These are phyloP conservation scores for Rhodamnia rubescens DNA, from an alignment of 345 rosid species.

Conservation along the genomic window DNA sequence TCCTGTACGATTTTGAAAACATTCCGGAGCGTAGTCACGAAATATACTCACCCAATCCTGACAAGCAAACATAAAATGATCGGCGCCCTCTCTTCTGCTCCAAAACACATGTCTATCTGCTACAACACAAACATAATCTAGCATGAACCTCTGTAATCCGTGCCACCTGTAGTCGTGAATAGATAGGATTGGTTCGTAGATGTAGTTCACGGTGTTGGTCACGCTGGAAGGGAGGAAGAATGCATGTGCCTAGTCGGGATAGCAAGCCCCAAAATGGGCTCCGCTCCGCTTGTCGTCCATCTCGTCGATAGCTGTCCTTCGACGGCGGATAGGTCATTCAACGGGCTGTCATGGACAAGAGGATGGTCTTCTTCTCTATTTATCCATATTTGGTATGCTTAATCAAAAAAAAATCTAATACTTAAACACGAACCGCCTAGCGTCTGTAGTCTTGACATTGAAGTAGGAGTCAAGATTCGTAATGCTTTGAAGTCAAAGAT, in stretches of 20 bases:
- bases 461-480: no score
- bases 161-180: conserved; percentile 17
- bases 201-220: conserved; percentile 15
- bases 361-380: conserved; percentile 61
- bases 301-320: conserved; percentile 10
- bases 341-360: conserved; percentile 33
- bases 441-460: no score
- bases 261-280: conserved; percentile 26
- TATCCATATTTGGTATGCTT: conserved; percentile 21
- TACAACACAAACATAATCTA: background rate
- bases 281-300: conserved; percentile 22
- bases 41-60: conserved; percentile 8
- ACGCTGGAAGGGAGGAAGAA: conserved; percentile 44
- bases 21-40: accelerated
- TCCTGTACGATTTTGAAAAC: background rate
- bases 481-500: no score
- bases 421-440: no score
- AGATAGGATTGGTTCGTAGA: conserved; percentile 25
- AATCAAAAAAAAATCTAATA: no score
- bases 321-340: conserved; percentile 39
- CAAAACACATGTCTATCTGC: conserved; percentile 29
- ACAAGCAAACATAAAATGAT: conserved; percentile 34
- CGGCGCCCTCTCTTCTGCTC: conserved; percentile 52
- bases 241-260: conserved; percentile 41
- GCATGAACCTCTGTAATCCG: background rate